Percentiles rank a stretch among this genome's conserved stretches.
phyloP scores from a whole-genome alignment of 2,329 filamentous ascomycete species.

The Pseudocercospora pini-densiflorae region DNA sequence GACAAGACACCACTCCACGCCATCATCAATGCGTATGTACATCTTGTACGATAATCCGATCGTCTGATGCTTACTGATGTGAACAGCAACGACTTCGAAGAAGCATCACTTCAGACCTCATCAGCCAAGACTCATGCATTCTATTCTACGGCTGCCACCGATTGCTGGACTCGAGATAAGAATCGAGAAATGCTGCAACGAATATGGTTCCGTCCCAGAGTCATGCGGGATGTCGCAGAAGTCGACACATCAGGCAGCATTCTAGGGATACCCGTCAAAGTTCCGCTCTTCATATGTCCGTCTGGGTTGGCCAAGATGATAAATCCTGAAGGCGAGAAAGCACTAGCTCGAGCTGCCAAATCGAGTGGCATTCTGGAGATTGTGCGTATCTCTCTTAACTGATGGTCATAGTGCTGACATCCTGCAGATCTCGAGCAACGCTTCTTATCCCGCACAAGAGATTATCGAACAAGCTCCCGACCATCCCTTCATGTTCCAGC shows the following conservation, averaged over 20 bases:
- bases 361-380: conserved; percentile 33
- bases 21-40: conserved; percentile 44
- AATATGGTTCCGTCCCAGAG: conserved; percentile 34
- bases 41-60: conserved; percentile 7
- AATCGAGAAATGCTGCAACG: conserved; percentile 28
- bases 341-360: conserved; percentile 35
- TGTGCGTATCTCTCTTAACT: conserved; percentile 12
- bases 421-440: conserved; percentile 35
- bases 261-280: conserved; percentile 26
- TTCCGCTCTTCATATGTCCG: conserved; percentile 44
- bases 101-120: conserved; percentile 22
- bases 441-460: conserved; percentile 37
- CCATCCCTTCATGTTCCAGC: conserved; percentile 60
- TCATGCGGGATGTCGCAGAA: conserved; percentile 29
- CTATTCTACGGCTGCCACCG: conserved; percentile 32
- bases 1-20: conserved; percentile 51
- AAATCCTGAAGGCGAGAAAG: conserved; percentile 42
- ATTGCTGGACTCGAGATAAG: conserved; percentile 31
- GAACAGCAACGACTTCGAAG: conserved; percentile 31
- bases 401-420: background rate
- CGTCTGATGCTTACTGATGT: conserved; percentile 18
- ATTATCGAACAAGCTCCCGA: conserved; percentile 33
- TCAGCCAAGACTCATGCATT: conserved; percentile 33
- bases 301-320: conserved; percentile 41
- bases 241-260: conserved; percentile 32